phyloP scores from a whole-genome alignment of 2,329 filamentous ascomycete genomes.

The Teratosphaeria zuluensis region DNA sequence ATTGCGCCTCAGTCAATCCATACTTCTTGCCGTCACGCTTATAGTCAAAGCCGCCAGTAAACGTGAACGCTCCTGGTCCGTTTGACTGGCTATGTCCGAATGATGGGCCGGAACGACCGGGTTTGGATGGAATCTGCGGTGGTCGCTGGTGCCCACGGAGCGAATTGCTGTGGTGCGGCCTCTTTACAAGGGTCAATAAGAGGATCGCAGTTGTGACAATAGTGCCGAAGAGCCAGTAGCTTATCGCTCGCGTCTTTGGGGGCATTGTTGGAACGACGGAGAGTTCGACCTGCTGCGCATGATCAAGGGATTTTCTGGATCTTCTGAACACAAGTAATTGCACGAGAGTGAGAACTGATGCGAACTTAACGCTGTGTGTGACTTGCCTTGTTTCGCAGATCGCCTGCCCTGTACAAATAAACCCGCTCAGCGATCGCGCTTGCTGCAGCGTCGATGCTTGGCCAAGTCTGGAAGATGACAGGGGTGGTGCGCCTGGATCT shows the following conservation, averaged over 20 bases:
- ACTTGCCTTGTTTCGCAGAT: neutral
- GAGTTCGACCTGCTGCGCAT: neutral
- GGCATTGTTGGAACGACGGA: neutral
- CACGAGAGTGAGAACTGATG: neutral
- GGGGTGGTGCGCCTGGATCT: neutral
- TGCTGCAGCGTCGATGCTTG: neutral
- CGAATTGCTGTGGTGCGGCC: neutral
- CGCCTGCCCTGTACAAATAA: neutral
- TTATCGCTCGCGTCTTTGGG: neutral
- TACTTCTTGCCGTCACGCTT: slow-evolving; percentile 20
- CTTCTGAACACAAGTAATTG: neutral
- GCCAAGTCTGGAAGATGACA: neutral
- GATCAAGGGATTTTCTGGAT: neutral
- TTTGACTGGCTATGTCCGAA: neutral
- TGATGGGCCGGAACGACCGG: neutral
- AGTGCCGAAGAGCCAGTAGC: neutral
- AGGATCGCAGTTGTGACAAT: neutral
- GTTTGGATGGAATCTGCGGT: neutral
- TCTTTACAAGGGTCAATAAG: neutral
- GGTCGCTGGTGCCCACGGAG: neutral
- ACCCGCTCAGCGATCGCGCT: neutral
- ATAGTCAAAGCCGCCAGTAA: neutral
- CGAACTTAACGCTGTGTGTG: too few species aligned
- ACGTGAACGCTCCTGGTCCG: neutral
- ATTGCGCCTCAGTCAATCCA: slow-evolving; percentile 22